Base-by-base conservation (phyloP, 371 early-diverging fungal species). In the Lichtheimia corymbifera region DNA sequence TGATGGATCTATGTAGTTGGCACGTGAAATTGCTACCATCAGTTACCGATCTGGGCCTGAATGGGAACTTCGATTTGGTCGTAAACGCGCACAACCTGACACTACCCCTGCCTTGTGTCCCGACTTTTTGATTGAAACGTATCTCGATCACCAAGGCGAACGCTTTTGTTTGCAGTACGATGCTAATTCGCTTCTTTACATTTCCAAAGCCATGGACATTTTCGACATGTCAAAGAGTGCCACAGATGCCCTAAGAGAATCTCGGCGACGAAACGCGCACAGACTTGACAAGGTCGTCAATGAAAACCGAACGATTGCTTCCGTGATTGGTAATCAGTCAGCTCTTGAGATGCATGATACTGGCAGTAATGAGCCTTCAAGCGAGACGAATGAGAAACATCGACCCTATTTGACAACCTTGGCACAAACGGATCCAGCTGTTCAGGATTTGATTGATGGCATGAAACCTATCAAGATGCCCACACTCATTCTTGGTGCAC, bases 171-270 rank as follows among this genome's bases (percentile, higher is more conserved):
- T 93, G 52, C 88, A 93, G 69, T 97, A 96, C 72, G 98, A 97
- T 55, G 85, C 98, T 63, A 97, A 97, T 68, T 95, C 95, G 1
- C 73, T 97, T 14, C 68, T 97, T 4, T 97, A 96, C 67, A 88
- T 97, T 30, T 94, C 94, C 52, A 96, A 97, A 70, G 97, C 97
- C 28, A 97, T 97, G 97, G 98, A 97, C 67, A 86, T 97, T 85
- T 97, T 96, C 79, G 97, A 97, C 73, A 88, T 97, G 82, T 88
- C 90, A 17, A 70, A 71, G 2, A 83, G 88, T 5, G 67, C 77
- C 25, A 67, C 80, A 0, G 67, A 73, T 11, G 71, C 74, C 43
- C 71, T 90, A 1, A 63, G 61, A 1, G 40, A 67, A 3, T 83
- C 83, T 53, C 77, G 89, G 43, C 65, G 74, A 20, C 63, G 63